Conservation (phyloP, 2,329 filamentous ascomycete genomes). For the Neofusicoccum parvum region DNA sequence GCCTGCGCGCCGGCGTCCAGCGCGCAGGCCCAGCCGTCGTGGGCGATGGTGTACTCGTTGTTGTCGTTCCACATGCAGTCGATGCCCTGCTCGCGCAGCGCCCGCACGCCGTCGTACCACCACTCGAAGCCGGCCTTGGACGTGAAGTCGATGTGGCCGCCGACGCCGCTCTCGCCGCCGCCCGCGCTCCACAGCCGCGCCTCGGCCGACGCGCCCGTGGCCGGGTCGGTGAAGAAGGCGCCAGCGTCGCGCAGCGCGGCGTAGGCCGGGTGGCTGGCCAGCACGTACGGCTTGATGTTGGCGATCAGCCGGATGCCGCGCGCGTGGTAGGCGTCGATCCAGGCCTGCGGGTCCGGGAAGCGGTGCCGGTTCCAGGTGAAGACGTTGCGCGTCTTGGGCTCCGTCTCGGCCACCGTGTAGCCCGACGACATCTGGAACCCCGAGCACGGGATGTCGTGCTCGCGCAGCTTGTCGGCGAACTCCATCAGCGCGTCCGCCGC, state of each 20-base stretch:
- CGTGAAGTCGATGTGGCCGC: slow-evolving; percentile 74
- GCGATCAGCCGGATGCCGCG: slow-evolving; percentile 68
- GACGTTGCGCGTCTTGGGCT: slow-evolving; percentile 71
- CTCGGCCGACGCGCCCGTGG: slow-evolving; percentile 50
- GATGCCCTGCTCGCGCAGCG: slow-evolving; percentile 64
- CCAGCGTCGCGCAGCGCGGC: slow-evolving; percentile 58
- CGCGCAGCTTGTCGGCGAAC: slow-evolving; percentile 62
- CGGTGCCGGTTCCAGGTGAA: slow-evolving; percentile 72
- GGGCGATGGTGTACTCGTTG: slow-evolving; percentile 70
- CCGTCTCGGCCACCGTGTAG: slow-evolving; percentile 67
- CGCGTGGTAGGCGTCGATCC: slow-evolving; percentile 62
- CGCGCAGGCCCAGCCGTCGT: slow-evolving; percentile 66
- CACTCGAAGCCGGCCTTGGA: slow-evolving; percentile 67
- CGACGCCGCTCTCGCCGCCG: slow-evolving; percentile 69
- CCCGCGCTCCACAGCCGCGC: slow-evolving; percentile 73
- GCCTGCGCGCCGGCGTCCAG: slow-evolving; percentile 48
- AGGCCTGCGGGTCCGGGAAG: slow-evolving; percentile 68
- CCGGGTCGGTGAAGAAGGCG: slow-evolving; percentile 66
- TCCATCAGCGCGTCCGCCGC: slow-evolving; percentile 60
- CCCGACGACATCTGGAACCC: slow-evolving; percentile 74
- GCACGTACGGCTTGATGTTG: slow-evolving; percentile 74
- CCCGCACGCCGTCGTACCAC: slow-evolving; percentile 70
- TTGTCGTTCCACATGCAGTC: slow-evolving; percentile 81
- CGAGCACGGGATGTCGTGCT: slow-evolving; percentile 69
- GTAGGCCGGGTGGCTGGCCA: slow-evolving; percentile 69